Base-by-base conservation (phyloP, 306 rosid genomes). In the Prunus dulcis region DNA sequence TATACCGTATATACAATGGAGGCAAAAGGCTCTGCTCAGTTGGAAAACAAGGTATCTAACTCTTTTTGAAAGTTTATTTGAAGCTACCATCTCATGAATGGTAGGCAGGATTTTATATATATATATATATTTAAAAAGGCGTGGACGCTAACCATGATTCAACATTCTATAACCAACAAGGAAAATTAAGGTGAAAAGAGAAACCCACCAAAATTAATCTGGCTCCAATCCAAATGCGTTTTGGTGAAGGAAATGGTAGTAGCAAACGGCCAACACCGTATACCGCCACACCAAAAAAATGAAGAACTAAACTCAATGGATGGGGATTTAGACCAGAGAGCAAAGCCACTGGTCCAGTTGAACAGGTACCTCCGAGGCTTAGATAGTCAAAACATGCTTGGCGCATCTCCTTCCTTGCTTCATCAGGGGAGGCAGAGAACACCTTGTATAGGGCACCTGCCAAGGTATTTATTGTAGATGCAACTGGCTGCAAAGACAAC, bases 181-280 rank as follows among this genome's bases (percentile, higher is more conserved):
- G 57, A 55, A 18, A 65, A 64, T 18, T 23, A 25, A 41, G 23
- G 20, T 69, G 7, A 22, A 10, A 19, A 64, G 69, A 64, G 52
- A 30, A 11, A 68, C 96, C 47, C 61, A 91, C 97, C 84, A 25
- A 81, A 77, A 91, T 71, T 75, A 91, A 46, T 83, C 91, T 79
- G 25, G 79, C 90, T 66, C 90, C 91, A 62, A 83, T 75, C 91
- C 91, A 80, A 7, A 88, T 22, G 38, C 91, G 87, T 75, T 79
- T 72, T 2, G 67, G 86, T 6, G 93, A 89, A 71, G 92, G 97
- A 78, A 86, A 87, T 56, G 97, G 92, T 32, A 89, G 73, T 27
- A 91, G 77, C 69, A 91, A 75, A 73, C 91, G 87, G 3, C 88
- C 88, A 76, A 88, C 87, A 15, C 94, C 94, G 20, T 89, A 91